Conservation (phyloP, 192 early-diverging fungal genomes). For the Coemansia sp. region DNA sequence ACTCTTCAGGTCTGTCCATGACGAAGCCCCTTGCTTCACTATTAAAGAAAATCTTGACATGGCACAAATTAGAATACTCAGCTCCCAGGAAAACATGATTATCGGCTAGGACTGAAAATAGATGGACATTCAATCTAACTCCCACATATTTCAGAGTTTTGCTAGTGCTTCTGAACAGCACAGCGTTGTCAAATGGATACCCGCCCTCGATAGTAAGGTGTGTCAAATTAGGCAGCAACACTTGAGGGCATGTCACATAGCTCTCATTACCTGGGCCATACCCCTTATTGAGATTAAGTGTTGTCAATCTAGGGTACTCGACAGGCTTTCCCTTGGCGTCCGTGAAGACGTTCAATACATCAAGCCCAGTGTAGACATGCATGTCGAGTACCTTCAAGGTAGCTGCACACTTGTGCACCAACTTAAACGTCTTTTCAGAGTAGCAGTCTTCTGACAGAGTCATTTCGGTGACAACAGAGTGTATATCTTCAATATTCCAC, state of each 20-base stretch:
- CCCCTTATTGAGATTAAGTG: not conserved
- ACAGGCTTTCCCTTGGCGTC: not conserved
- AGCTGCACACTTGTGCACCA: not conserved
- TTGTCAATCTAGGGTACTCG: not conserved
- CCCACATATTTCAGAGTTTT: not conserved
- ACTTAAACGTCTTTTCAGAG: not conserved
- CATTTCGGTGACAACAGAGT: not conserved
- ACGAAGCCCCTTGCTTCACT: not conserved
- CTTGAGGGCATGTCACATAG: not conserved
- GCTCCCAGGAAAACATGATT: not conserved
- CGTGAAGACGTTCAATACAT: not conserved
- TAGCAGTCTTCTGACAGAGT: not conserved
- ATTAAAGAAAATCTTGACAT: not conserved
- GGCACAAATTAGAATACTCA: not conserved
- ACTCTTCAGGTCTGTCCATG: not conserved
- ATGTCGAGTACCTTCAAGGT: not conserved
- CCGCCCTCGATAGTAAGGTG: not conserved
- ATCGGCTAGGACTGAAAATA: not conserved
- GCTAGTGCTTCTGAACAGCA: not conserved
- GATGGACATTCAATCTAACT: not conserved
- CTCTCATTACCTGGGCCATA: not conserved
- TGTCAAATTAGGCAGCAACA: not conserved
- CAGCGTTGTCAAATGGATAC: not conserved
- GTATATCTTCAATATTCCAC: not conserved
- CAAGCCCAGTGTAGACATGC: not conserved